These are phyloP conservation scores for Schrenkiella parvula DNA, from an alignment of 345 rosid species.

Conservation along the genomic window DNA sequence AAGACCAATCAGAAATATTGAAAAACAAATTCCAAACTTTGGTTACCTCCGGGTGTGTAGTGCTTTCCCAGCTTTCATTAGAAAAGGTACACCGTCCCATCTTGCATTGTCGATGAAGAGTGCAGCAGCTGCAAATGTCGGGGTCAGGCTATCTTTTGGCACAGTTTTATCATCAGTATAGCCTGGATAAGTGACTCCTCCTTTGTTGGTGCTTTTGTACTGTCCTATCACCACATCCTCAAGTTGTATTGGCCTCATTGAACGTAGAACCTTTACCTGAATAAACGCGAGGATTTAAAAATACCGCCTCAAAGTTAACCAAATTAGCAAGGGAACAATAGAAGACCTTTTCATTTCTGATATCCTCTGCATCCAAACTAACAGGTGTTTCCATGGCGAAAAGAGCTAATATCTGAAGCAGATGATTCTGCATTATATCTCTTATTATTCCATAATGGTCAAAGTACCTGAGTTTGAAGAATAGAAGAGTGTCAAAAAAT, in stretches of 20 bases:
- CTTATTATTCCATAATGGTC: slow-evolving; percentile 92
- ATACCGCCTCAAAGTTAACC: not conserved
- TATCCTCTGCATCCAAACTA: slow-evolving; percentile 97
- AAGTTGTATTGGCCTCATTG: slow-evolving; percentile 80
- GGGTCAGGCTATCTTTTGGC: slow-evolving; percentile 77
- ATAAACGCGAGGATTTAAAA: not conserved
- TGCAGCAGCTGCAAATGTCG: slow-evolving; percentile 98
- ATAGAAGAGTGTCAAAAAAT: not conserved
- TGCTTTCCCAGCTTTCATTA: slow-evolving; percentile 99
- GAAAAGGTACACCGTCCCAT: slow-evolving; percentile 99
- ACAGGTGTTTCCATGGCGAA: slow-evolving; percentile 99
- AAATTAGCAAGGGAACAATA: not conserved
- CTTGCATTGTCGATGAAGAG: slow-evolving; percentile 92
- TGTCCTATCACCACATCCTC: slow-evolving; percentile 85
- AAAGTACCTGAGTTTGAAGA: slow-evolving; percentile 56
- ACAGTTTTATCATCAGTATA: slow-evolving; percentile 89
- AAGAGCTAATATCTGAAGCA: slow-evolving; percentile 94
- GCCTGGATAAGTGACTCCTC: slow-evolving; percentile 71
- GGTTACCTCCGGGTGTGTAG: slow-evolving; percentile 60
- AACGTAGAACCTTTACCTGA: slow-evolving; percentile 92
- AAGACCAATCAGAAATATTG: not conserved
- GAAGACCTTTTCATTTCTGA: slow-evolving; percentile 88
- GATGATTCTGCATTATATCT: slow-evolving; percentile 99
- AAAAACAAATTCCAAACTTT: not conserved
- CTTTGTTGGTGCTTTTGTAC: slow-evolving; percentile 76